These are phyloP conservation scores for Rhodotorula sp. DNA, from an alignment of 1,284 basidiomycete genomes.

Conservation along the genomic window DNA sequence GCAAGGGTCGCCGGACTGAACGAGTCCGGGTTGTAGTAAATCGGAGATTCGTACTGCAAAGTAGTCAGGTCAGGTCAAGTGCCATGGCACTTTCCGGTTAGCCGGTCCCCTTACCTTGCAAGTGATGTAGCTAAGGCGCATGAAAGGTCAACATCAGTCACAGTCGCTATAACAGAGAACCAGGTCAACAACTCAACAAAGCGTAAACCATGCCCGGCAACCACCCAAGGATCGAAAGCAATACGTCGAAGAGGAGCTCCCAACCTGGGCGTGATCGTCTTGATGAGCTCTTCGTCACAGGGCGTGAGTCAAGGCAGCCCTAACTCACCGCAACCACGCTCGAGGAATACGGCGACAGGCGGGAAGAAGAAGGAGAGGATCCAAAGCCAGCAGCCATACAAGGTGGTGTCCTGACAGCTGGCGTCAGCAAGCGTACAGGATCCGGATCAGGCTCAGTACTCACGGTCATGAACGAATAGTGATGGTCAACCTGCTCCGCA, in stretches of 20 bases:
- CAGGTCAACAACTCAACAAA: background rate
- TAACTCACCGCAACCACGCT: slow-evolving; percentile 8
- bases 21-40: background rate
- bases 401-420: background rate
- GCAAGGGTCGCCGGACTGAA: background rate
- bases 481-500: background rate
- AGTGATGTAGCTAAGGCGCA: background rate
- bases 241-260: background rate
- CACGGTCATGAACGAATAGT: slow-evolving; percentile 6
- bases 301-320: too few relatives aligned
- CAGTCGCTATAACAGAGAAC: too few relatives aligned
- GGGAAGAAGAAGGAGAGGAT: slow-evolving; percentile 3
- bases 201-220: background rate
- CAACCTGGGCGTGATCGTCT: background rate
- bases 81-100: background rate
- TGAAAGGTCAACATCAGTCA: background rate
- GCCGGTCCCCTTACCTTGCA: background rate
- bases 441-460: background rate
- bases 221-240: background rate
- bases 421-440: background rate
- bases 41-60: background rate
- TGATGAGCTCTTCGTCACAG: background rate
- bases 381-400: background rate
- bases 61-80: background rate
- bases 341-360: background rate